phyloP scores from a whole-genome alignment of 2,329 filamentous ascomycete genomes.

The Ceratocystis smalleyi region DNA sequence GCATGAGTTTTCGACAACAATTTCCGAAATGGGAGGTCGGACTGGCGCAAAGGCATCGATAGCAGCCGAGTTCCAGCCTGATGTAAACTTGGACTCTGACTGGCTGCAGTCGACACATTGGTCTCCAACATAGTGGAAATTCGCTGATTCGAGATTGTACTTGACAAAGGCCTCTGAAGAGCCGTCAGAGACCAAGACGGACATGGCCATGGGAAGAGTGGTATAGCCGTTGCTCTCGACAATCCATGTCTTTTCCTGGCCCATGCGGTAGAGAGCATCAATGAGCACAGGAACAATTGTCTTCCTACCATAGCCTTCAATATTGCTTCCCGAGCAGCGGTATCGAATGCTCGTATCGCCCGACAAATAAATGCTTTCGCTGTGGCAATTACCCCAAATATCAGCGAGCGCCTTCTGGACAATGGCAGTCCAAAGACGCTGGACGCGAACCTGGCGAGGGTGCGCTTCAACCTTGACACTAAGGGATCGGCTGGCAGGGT shows the following conservation, averaged over 20 bases:
- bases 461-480: conserved; percentile 6
- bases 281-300: conserved; percentile 10
- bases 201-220: conserved; percentile 6
- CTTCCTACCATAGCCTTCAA: conserved; percentile 5
- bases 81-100: neutral
- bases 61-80: neutral
- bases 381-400: conserved; percentile 14
- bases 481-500: neutral
- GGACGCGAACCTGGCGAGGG: conserved; percentile 9
- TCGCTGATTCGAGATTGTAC: neutral
- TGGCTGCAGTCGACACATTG: conserved; percentile 6
- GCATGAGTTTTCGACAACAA: conserved; percentile 1
- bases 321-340: conserved; percentile 8
- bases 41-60: conserved; percentile 1
- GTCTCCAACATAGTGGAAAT: neutral
- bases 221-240: neutral
- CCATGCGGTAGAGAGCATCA: conserved; percentile 9
- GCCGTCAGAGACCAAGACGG: conserved; percentile 5
- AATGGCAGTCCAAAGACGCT: conserved; percentile 6
- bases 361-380: neutral
- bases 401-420: conserved; percentile 10
- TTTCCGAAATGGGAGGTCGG: neutral
- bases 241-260: conserved; percentile 6
- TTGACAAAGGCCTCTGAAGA: conserved; percentile 6
- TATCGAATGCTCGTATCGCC: conserved; percentile 5